Conservation (phyloP, 495 filamentous ascomycete genomes). For the Neurospora sp. region DNA sequence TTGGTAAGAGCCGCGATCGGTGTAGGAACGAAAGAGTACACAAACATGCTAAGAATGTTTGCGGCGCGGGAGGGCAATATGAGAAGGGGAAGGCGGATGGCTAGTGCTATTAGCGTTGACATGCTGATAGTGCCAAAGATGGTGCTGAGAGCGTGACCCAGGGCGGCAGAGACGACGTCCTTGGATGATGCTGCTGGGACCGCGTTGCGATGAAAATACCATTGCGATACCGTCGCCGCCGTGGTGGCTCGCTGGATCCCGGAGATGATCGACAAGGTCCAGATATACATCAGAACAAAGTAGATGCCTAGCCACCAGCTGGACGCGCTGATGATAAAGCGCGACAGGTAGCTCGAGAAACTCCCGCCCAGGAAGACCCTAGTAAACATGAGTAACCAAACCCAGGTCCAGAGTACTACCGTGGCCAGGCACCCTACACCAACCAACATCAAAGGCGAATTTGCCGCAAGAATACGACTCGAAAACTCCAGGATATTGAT, state of each 20-base stretch:
- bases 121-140: slow-evolving; percentile 91
- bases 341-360: slow-evolving; percentile 45
- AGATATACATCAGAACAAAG: slow-evolving; percentile 89
- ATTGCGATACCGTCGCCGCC: slow-evolving; percentile 91
- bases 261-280: slow-evolving; percentile 78
- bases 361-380: slow-evolving; percentile 84
- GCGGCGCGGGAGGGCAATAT: slow-evolving; percentile 67
- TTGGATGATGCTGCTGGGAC: slow-evolving; percentile 64
- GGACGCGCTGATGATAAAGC: slow-evolving; percentile 69
- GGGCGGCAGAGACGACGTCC: slow-evolving; percentile 71
- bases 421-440: slow-evolving; percentile 67
- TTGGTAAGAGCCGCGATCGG: slow-evolving; percentile 78
- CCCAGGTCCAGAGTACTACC: slow-evolving; percentile 84
- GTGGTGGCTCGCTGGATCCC: slow-evolving; percentile 86
- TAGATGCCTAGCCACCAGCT: slow-evolving; percentile 87
- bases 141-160: slow-evolving; percentile 68
- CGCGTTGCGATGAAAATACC: slow-evolving; percentile 93
- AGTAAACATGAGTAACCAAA: slow-evolving; percentile 95
- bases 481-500: slow-evolving; percentile 85
- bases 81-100: slow-evolving; percentile 77
- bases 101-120: slow-evolving; percentile 66
- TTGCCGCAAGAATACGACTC: slow-evolving; percentile 73
- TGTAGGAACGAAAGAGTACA: slow-evolving; percentile 72
- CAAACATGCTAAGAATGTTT: slow-evolving; percentile 53
- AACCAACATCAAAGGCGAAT: slow-evolving; percentile 71